Base-by-base conservation (phyloP, 495 filamentous ascomycete genomes). In the Ascodesmis nigricans region DNA sequence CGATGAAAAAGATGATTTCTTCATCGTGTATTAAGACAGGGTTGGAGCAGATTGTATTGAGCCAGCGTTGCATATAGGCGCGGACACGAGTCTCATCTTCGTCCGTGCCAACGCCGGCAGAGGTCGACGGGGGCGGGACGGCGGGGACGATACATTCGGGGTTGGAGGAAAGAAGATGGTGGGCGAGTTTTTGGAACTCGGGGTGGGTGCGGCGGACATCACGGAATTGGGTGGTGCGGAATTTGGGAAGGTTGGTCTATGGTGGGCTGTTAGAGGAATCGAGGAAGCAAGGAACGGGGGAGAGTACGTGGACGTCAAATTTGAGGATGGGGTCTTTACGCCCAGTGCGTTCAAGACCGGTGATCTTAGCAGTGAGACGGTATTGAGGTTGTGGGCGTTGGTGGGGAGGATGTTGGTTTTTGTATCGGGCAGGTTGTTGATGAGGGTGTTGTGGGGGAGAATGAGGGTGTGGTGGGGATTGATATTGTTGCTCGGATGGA, bases 71-170 rank as follows among this genome's bases (percentile, higher is more conserved):
- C 64, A 99, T 67, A 0, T 74, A 64, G 0, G 73, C 67, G 50
- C 92, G 91, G 31, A 93, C 76, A 10, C 90, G 67, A 11, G 66
- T 58, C 57, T 99, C 90, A 46, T 99, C 90, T 53, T 99, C 90
- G 31, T 93, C 87, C 7, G 90, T 99, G 11, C 90, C 90, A 7
- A 81, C 81, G 13, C 90, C 90, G 11, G 90, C 90, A 6, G 82
- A 79, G 1, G 90, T 95, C 33, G 84, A 59, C 3, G 83, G 66
- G 11, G 83, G 78, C 24, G 90, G 90, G 4, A 99, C 78, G 1
- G 83, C 79, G n/a, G 90, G 90, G 10, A 99, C 87, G n/a, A 95
- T 61, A 16, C 83, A 78, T 58, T 99, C 90, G 7, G 90, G 90
- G 49, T 93, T 93, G 9, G 83, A 78, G 21, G 82, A 90, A 44